Percentiles rank a stretch among this genome's conserved stretches.
Conservation (phyloP, 805 yeast species). For the Yamadazyma laniorum region DNA sequence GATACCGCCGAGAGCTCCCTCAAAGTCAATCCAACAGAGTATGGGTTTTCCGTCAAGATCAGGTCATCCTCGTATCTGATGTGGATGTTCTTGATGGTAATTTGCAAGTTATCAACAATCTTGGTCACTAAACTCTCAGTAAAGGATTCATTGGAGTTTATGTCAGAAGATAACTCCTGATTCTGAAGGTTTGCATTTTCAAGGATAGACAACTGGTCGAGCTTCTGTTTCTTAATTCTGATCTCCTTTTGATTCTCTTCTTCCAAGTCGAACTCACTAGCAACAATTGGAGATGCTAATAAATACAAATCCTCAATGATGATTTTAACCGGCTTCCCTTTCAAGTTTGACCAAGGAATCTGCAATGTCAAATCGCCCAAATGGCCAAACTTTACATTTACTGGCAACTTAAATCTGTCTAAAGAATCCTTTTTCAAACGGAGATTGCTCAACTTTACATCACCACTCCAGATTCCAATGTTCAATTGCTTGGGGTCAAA, state of each 20-base stretch:
- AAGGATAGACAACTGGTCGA: slow-evolving; percentile 64
- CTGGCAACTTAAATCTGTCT: slow-evolving; percentile 81
- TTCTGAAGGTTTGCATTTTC: slow-evolving; percentile 43
- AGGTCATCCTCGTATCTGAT: slow-evolving; percentile 83
- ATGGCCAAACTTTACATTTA: slow-evolving; percentile 86
- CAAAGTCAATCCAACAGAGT: slow-evolving; percentile 78
- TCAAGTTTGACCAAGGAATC: slow-evolving; percentile 95
- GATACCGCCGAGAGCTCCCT: slow-evolving; percentile 89
- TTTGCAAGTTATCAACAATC: slow-evolving; percentile 87
- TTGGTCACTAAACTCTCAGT: slow-evolving; percentile 85
- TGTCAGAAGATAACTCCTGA: slow-evolving; percentile 28
- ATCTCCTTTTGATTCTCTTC: slow-evolving; percentile 60
- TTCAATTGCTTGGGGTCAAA: slow-evolving; percentile 94
- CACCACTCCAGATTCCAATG: slow-evolving; percentile 97
- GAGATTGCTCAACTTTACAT: slow-evolving; percentile 79
- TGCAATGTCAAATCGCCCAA: slow-evolving; percentile 85
- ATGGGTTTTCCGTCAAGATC: slow-evolving; percentile 70
- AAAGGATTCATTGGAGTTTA: slow-evolving; percentile 69
- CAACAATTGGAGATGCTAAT: slow-evolving; percentile 70
- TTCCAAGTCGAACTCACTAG: slow-evolving; percentile 49
- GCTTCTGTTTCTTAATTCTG: slow-evolving; percentile 63
- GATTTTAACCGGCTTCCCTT: slow-evolving; percentile 87
- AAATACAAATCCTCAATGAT: slow-evolving; percentile 82
- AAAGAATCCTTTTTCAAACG: slow-evolving; percentile 83
- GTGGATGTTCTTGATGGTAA: slow-evolving; percentile 88